Percentiles rank a stretch among this genome's conserved stretches.
Evolutionary conservation across 345 rosid species (phyloP).

Genomic region (Citrus mangshanensis): DNA sequence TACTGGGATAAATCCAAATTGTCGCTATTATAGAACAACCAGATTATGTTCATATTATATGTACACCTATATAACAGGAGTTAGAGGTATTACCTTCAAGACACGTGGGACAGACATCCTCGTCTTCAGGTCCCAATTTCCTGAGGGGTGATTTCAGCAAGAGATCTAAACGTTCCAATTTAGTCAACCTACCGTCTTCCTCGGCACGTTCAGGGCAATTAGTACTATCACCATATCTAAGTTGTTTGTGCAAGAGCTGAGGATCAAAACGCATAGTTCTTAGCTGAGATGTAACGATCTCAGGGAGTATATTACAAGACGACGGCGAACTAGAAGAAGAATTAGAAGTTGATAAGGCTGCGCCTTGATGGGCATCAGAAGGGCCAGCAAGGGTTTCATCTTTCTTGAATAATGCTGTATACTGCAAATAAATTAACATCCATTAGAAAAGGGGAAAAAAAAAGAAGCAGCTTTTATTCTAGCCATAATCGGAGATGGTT

Average conservation of each 20-base stretch:
- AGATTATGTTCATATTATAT: no score
- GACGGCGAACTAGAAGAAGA: background rate
- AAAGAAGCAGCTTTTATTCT: no score
- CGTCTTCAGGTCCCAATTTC: conserved; percentile 17
- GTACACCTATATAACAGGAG: no score
- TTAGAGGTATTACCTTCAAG: conserved; percentile 37
- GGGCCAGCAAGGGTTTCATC: background rate
- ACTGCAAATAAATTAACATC: background rate
- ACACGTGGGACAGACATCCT: conserved; percentile 48
- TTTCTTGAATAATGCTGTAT: background rate
- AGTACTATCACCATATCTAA: background rate
- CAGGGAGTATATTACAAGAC: background rate
- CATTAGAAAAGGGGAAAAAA: no score
- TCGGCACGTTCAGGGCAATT: background rate
- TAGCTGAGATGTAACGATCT: background rate
- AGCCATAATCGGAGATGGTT: no score
- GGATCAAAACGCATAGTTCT: background rate
- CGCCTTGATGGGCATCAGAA: background rate
- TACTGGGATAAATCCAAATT: no score
- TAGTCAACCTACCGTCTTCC: background rate
- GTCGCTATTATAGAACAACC: no score
- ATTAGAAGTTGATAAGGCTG: background rate
- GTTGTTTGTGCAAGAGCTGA: background rate
- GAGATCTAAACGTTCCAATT: background rate
- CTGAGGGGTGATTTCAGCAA: background rate